Conservation (phyloP, 345 rosid genomes). For the Murraya koenigii region DNA sequence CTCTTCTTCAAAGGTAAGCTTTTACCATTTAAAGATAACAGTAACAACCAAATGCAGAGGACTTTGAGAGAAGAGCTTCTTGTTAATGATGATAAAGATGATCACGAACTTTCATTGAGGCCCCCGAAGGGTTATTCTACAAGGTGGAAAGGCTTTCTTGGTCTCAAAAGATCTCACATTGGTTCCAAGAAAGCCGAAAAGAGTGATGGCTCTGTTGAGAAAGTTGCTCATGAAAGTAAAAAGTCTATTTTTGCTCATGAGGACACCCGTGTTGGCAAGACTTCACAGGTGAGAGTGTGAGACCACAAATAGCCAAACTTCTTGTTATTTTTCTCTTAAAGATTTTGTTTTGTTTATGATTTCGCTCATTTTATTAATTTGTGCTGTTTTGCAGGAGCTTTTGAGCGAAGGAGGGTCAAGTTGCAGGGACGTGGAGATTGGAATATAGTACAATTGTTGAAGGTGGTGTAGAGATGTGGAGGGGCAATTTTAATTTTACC, state of each 20-base stretch:
- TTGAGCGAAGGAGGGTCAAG: constrained; percentile 49
- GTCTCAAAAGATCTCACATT: constrained; percentile 68
- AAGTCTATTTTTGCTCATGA: constrained; percentile 32
- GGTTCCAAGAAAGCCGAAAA: constrained; percentile 68
- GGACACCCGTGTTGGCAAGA: constrained; percentile 19
- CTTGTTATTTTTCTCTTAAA: not conserved
- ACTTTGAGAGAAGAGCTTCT: constrained; percentile 92
- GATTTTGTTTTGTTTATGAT: not conserved
- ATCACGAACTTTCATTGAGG: constrained; percentile 36
- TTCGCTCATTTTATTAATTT: constrained; percentile 4
- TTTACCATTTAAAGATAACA: constrained; percentile 64
- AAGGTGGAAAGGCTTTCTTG: constrained; percentile 84
- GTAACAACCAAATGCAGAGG: constrained; percentile 54
- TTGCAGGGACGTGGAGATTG: constrained; percentile 63
- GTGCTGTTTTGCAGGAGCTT: constrained; percentile 32
- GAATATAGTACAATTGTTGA: constrained; percentile 33
- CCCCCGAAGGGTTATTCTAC: constrained; percentile 60
- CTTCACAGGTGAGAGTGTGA: constrained; percentile 30
- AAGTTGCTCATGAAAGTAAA: constrained; percentile 28
- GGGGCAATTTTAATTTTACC: not conserved
- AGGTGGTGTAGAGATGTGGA: constrained; percentile 24
- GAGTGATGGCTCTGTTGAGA: constrained; percentile 32
- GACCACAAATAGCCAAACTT: not conserved
- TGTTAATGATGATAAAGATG: constrained; percentile 34
- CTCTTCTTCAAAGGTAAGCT: constrained; percentile 89